These are phyloP conservation scores for Basidiobolus meristosporus DNA, from an alignment of 371 early-diverging fungal genomes.

Conservation along the genomic window DNA sequence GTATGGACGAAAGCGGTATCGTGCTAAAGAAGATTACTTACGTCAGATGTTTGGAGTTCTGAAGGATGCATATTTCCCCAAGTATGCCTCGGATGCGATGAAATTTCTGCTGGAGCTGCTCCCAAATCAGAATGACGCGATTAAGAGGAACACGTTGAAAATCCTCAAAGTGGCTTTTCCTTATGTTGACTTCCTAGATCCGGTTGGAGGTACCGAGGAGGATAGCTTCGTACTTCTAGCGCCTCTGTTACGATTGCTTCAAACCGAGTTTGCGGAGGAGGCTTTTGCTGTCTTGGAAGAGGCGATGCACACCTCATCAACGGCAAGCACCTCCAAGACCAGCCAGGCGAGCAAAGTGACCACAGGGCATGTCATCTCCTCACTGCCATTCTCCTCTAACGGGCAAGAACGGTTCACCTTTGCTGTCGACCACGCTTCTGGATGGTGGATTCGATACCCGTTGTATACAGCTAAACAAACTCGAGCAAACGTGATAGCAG, in stretches of 20 bases:
- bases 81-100: constrained; percentile 24
- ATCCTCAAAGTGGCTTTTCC: background rate
- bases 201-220: constrained; percentile 5
- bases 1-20: constrained; percentile 17
- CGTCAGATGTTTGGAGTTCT: constrained; percentile 36
- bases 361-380: too few relatives aligned
- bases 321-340: too few relatives aligned
- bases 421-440: too few relatives aligned
- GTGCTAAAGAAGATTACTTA: constrained; percentile 51
- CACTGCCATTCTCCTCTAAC: too few relatives aligned
- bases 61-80: constrained; percentile 39
- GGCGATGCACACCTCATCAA: constrained; percentile 13
- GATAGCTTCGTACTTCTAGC: constrained; percentile 9
- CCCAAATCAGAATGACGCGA: background rate
- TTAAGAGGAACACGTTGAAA: background rate
- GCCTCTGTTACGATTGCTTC: constrained; percentile 35
- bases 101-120: constrained; percentile 5
- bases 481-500: too few relatives aligned
- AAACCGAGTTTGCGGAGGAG: constrained; percentile 37
- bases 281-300: constrained; percentile 50
- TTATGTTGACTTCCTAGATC: constrained; percentile 20
- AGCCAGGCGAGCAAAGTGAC: too few relatives aligned
- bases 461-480: too few relatives aligned
- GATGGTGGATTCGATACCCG: too few relatives aligned
- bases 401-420: too few relatives aligned